These are phyloP conservation scores for Candida sanyaensis DNA, from an alignment of 1,139 yeast genomes.

Conservation along the genomic window DNA sequence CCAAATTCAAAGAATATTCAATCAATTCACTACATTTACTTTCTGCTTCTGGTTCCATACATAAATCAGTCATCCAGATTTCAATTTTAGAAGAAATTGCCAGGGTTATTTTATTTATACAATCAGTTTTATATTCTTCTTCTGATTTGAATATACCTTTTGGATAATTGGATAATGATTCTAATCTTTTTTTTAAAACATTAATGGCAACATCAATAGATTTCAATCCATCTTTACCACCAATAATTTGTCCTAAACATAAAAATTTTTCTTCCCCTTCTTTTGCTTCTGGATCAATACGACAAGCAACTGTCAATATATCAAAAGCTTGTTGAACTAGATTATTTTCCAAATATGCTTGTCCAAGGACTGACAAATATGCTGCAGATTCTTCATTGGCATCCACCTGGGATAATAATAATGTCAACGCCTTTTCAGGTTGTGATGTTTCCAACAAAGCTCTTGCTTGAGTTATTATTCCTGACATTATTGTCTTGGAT, in stretches of 20 bases:
- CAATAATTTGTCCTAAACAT: conserved; percentile 87
- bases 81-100: conserved; percentile 88
- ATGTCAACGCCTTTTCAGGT: conserved; percentile 40
- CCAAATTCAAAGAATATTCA: conserved; percentile 62
- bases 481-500: conserved; percentile 8
- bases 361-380: conserved; percentile 58
- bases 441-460: conserved; percentile 41
- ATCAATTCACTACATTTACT: conserved; percentile 73
- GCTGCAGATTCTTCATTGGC: conserved; percentile 29
- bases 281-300: conserved; percentile 65
- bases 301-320: conserved; percentile 61
- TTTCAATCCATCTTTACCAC: conserved; percentile 76
- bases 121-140: conserved; percentile 25
- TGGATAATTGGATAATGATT: not conserved
- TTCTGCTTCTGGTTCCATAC: conserved; percentile 94
- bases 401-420: conserved; percentile 31
- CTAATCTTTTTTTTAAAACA: conserved; percentile 35
- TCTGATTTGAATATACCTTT: conserved; percentile 26
- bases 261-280: conserved; percentile 78
- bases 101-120: conserved; percentile 60
- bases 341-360: conserved; percentile 74
- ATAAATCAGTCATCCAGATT: conserved; percentile 98
- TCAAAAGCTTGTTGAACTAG: conserved; percentile 78
- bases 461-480: conserved; percentile 23
- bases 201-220: conserved; percentile 65